A percentile compares a stretch with the other conserved stretches of the same genome.
These are phyloP conservation scores for Chlorella vulgaris DNA, from an alignment of 139 green algal species.

Conservation along the genomic window DNA sequence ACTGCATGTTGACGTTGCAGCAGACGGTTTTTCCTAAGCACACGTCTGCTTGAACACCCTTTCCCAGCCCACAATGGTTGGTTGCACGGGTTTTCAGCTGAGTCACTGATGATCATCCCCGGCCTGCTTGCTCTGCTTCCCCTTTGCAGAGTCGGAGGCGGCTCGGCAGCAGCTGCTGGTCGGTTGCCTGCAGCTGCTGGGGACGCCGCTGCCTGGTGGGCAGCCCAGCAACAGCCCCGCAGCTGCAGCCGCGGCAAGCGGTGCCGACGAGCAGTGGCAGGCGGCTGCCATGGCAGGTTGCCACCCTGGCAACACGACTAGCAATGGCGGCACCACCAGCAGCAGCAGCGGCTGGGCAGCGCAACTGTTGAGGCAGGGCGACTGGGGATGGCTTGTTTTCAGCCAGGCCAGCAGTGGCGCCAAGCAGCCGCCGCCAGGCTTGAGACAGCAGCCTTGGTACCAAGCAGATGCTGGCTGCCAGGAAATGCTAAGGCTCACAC, in stretches of 20 bases:
- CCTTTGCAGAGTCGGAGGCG: conserved; percentile 27
- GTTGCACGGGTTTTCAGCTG: not conserved
- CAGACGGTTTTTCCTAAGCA: conserved; percentile 3
- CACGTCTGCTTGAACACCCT: no score
- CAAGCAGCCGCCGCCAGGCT: not conserved
- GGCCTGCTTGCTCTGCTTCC: no score
- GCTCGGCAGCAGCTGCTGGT: conserved; percentile 54
- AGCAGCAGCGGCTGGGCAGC: conserved; percentile 5
- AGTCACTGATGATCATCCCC: not conserved
- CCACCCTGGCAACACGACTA: not conserved
- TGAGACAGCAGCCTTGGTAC: conserved; percentile 37
- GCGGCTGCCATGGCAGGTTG: conserved; percentile 40
- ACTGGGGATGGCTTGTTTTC: not conserved
- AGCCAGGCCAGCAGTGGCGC: not conserved
- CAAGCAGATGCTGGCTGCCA: conserved; percentile 4
- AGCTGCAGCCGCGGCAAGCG: conserved; percentile 1
- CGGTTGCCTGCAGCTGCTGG: conserved; percentile 63
- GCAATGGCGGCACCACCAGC: not conserved
- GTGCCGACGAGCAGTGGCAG: conserved; percentile 29
- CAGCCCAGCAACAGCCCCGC: conserved; percentile 44
- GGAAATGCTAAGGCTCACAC: conserved; percentile 32
- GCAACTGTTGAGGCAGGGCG: not conserved
- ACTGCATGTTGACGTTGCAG: no score
- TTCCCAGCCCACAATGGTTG: not conserved
- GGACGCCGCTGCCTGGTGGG: conserved; percentile 45